These are phyloP conservation scores for Globisporangium iwayamae DNA, from an alignment of 352 stramenopile species.

Conservation along the genomic window DNA sequence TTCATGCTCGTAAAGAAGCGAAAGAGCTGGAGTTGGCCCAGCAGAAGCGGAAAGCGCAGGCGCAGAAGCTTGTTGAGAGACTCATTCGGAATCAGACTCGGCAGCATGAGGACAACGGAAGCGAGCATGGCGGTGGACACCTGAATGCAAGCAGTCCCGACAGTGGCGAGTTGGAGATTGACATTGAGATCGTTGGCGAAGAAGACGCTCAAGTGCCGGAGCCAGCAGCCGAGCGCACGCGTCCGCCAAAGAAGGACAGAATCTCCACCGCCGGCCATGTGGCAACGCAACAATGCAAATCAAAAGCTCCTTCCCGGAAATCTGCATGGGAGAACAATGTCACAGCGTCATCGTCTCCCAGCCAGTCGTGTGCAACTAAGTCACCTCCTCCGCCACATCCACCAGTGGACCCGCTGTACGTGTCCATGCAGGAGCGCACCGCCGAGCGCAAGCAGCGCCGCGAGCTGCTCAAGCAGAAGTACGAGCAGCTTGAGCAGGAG, in stretches of 20 bases:
- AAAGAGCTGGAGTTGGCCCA: constrained; percentile 20
- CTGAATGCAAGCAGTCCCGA: background rate
- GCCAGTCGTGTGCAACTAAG: background rate
- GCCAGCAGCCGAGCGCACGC: background rate
- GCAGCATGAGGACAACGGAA: background rate
- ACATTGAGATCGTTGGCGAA: background rate
- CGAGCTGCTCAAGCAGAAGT: constrained; percentile 45
- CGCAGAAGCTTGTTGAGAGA: constrained; percentile 35
- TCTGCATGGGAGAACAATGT: background rate
- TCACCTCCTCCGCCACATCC: background rate
- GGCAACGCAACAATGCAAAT: background rate
- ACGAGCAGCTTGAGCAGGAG: constrained; percentile 47
- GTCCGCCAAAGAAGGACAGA: background rate
- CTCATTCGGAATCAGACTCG: constrained; percentile 21
- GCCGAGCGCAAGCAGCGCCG: constrained; percentile 52
- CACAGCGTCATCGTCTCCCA: background rate
- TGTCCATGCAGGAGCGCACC: constrained; percentile 51
- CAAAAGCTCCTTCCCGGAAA: background rate
- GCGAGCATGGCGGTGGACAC: background rate
- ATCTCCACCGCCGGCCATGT: too few species aligned
- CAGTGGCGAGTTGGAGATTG: background rate
- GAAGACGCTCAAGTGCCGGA: background rate
- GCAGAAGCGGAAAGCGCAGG: constrained; percentile 31
- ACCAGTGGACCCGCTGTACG: constrained; percentile 39
- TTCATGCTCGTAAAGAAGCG: constrained; percentile 26